Conservation (phyloP, 1,284 basidiomycete species). For the Microstroma glucosiphilum region DNA sequence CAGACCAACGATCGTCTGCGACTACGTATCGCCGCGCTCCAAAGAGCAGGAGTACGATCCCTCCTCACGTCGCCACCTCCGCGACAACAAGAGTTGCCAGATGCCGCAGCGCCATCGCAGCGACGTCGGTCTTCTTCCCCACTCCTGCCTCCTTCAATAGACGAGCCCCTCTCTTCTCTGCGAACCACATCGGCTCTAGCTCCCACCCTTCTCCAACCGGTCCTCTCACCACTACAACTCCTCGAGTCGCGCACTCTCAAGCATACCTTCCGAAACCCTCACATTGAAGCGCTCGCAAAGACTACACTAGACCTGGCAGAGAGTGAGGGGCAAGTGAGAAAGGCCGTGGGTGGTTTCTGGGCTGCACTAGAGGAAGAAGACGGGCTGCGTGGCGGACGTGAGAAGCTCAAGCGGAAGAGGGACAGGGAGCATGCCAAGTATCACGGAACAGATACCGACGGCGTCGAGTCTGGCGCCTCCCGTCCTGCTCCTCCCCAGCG, state of each 20-base stretch:
- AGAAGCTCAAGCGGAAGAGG: slow-evolving; percentile 4
- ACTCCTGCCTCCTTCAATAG: neutral
- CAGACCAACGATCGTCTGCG: slow-evolving; percentile 15
- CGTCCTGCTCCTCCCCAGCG: neutral
- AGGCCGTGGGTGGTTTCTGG: slow-evolving; percentile 44
- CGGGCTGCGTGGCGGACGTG: neutral
- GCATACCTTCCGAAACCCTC: slow-evolving; percentile 48
- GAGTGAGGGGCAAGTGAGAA: slow-evolving; percentile 41
- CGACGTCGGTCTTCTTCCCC: slow-evolving; percentile 1
- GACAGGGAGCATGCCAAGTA: neutral
- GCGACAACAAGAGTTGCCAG: slow-evolving; percentile 3
- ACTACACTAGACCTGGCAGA: slow-evolving; percentile 48
- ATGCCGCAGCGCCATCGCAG: neutral
- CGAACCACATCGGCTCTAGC: slow-evolving; percentile 41
- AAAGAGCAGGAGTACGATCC: slow-evolving; percentile 16
- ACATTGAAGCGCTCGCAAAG: slow-evolving; percentile 44
- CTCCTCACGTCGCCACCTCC: slow-evolving; percentile 13
- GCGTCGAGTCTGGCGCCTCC: neutral
- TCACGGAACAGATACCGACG: neutral
- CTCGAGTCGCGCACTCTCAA: slow-evolving; percentile 44
- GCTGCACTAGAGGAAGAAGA: slow-evolving; percentile 31
- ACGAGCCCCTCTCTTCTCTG: neutral
- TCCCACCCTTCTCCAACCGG: slow-evolving; percentile 43
- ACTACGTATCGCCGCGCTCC: slow-evolving; percentile 15
- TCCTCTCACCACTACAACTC: slow-evolving; percentile 36